Evolutionary conservation across 371 early-diverging fungal species (phyloP).

Genomic region (Smittium mucronatum): DNA sequence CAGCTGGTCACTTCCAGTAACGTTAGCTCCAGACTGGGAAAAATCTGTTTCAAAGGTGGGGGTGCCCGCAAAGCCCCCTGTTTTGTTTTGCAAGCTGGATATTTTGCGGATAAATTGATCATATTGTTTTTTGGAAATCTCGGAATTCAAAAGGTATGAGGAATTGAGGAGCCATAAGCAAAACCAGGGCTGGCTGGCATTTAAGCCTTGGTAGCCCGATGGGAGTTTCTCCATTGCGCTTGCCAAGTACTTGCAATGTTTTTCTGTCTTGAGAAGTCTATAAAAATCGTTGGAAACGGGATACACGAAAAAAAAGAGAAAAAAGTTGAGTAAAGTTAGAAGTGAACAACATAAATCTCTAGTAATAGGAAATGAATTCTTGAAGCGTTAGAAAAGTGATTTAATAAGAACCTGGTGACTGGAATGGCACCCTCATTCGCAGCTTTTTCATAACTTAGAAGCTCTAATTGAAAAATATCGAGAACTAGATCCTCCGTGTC

Average conservation of each 20-base stretch:
- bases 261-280: constrained; percentile 12
- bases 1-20: not conserved
- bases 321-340: too few species aligned
- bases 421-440: not conserved
- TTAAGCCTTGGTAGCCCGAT: constrained; percentile 53
- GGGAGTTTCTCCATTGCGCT: constrained; percentile 39
- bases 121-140: constrained; percentile 11
- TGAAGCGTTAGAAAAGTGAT: not conserved
- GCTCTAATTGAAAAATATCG: not conserved
- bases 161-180: constrained; percentile 81
- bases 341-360: too few species aligned
- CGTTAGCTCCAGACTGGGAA: not conserved
- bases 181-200: constrained; percentile 86
- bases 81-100: constrained; percentile 45
- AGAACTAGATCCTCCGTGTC: not conserved
- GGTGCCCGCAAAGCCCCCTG: constrained; percentile 81
- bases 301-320: too few species aligned
- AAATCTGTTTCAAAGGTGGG: constrained; percentile 12
- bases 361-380: too few species aligned
- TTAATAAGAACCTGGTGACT: not conserved
- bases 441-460: not conserved
- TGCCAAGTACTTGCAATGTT: constrained; percentile 45
- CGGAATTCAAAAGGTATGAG: constrained; percentile 53
- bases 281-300: too few species aligned
- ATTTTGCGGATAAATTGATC: constrained; percentile 49